Conservation (phyloP, 2,329 filamentous ascomycete species). For the Aspergillus sp. region DNA sequence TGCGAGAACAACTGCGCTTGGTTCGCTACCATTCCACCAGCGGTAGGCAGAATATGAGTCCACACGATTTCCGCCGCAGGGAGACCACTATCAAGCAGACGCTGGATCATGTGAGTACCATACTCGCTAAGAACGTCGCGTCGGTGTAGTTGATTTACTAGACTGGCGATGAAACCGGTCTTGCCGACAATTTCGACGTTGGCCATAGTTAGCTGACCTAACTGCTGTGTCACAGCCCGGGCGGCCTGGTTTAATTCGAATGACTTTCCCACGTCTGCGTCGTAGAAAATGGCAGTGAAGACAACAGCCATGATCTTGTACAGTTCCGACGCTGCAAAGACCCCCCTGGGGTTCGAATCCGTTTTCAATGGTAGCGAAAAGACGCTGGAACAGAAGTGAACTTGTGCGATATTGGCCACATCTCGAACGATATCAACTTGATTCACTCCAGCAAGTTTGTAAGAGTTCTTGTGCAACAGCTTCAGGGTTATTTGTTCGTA, state of each 20-base stretch:
- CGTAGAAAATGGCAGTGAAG: constrained; percentile 56
- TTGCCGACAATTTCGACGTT: constrained; percentile 49
- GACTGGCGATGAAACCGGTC: constrained; percentile 40
- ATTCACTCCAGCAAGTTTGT: constrained; percentile 45
- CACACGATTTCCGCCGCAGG: constrained; percentile 53
- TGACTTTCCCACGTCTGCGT: constrained; percentile 52
- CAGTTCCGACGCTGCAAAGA: constrained; percentile 56
- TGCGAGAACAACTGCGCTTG: constrained; percentile 60
- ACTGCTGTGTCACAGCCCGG: constrained; percentile 46
- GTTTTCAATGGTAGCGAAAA: constrained; percentile 59
- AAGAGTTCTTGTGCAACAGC: constrained; percentile 46
- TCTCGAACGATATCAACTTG: constrained; percentile 52
- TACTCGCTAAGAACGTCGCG: constrained; percentile 51
- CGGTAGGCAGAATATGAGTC: constrained; percentile 59
- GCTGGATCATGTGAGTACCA: constrained; percentile 56
- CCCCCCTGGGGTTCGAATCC: constrained; percentile 48
- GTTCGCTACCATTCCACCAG: constrained; percentile 56
- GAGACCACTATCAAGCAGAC: constrained; percentile 49
- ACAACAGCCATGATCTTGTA: constrained; percentile 55
- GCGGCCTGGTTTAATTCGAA: constrained; percentile 54
- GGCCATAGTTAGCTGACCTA: constrained; percentile 51
- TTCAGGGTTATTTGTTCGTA: constrained; percentile 50
- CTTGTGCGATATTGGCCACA: constrained; percentile 53
- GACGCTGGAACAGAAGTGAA: constrained; percentile 55
- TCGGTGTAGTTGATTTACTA: constrained; percentile 43